phyloP scores from a whole-genome alignment of 2,329 filamentous ascomycete species.

The Didymella lethalis region DNA sequence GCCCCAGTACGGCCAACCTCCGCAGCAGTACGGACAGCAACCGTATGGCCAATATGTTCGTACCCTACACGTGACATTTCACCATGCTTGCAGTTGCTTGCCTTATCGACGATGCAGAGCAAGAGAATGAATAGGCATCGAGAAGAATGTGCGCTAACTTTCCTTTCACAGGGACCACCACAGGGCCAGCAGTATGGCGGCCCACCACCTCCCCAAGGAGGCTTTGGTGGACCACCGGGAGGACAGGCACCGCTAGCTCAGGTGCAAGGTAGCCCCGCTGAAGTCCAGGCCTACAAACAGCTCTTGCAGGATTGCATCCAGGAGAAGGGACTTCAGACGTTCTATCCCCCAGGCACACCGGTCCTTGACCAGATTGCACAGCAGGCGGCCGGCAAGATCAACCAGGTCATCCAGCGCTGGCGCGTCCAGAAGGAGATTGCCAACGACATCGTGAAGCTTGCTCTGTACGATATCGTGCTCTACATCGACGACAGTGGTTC shows the following conservation, averaged over 20 bases:
- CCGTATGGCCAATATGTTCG: slow-evolving; percentile 42
- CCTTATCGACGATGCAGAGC: slow-evolving; percentile 31
- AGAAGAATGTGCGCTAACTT: slow-evolving; percentile 23
- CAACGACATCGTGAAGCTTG: slow-evolving; percentile 68
- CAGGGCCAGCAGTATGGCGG: slow-evolving; percentile 47
- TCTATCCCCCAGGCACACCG: slow-evolving; percentile 65
- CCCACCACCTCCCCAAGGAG: slow-evolving; percentile 39
- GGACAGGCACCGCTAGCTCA: slow-evolving; percentile 47
- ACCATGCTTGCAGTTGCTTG: neutral
- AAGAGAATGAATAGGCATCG: neutral
- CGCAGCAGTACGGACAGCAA: slow-evolving; percentile 43
- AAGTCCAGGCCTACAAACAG: slow-evolving; percentile 64
- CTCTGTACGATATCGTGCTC: slow-evolving; percentile 68
- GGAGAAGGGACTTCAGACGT: slow-evolving; percentile 66
- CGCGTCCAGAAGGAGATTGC: slow-evolving; percentile 66
- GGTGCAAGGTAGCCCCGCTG: slow-evolving; percentile 57
- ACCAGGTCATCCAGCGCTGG: slow-evolving; percentile 65
- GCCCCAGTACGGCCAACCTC: slow-evolving; percentile 30
- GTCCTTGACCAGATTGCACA: slow-evolving; percentile 60
- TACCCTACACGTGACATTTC: slow-evolving; percentile 12
- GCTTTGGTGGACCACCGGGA: slow-evolving; percentile 32
- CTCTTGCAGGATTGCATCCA: slow-evolving; percentile 64
- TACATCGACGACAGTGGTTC: slow-evolving; percentile 75
- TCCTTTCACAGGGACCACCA: slow-evolving; percentile 32
- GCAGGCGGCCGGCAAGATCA: slow-evolving; percentile 60